These are phyloP conservation scores for Tylopilus sp. DNA, from an alignment of 1,284 basidiomycete genomes.

Conservation along the genomic window DNA sequence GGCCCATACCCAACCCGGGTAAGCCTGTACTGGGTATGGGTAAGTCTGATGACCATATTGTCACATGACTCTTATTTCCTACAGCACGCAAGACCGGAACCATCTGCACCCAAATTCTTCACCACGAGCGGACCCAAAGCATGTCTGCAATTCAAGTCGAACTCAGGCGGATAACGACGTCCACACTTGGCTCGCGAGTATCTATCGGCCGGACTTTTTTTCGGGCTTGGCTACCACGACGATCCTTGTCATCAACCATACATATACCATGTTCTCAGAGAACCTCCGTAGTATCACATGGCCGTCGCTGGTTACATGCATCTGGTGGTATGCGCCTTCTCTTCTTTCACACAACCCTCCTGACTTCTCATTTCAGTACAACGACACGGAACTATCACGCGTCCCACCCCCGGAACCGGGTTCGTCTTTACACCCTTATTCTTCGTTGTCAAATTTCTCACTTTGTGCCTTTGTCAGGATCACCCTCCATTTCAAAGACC, in stretches of 20 bases:
- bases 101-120: too few relatives aligned
- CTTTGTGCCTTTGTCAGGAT: constrained; percentile 52
- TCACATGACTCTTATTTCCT: too few relatives aligned
- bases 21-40: too few relatives aligned
- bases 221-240: neutral
- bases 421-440: constrained; percentile 37
- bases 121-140: too few relatives aligned
- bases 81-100: too few relatives aligned
- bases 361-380: constrained; percentile 17
- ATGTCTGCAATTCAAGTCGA: constrained; percentile 3
- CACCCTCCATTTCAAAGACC: constrained; percentile 86
- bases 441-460: neutral
- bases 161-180: constrained; percentile 18
- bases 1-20: too few relatives aligned
- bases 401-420: constrained; percentile 63
- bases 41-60: too few relatives aligned
- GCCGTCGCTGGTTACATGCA: constrained; percentile 15
- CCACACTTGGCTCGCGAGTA: constrained; percentile 9
- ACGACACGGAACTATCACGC: constrained; percentile 45
- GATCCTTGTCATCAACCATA: neutral
- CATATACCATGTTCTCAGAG: neutral
- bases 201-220: neutral
- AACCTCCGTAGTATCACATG: neutral
- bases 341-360: neutral
- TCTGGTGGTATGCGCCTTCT: constrained; percentile 16